A percentile compares a stretch with the other conserved stretches of the same genome.
Conservation (phyloP, 2,329 filamentous ascomycete species). For the Fusarium sp. region DNA sequence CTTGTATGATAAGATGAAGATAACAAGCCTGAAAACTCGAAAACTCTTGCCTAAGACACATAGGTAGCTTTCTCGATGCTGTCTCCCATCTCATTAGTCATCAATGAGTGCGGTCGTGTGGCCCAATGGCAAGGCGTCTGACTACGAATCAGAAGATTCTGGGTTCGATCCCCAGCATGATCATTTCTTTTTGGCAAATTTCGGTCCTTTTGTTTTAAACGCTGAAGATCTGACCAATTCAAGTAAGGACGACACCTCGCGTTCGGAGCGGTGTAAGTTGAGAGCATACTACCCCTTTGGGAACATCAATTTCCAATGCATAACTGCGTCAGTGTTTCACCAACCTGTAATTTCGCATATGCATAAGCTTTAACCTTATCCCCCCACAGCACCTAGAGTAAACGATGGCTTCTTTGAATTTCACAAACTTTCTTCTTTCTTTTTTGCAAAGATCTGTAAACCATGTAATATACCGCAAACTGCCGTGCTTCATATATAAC, state of each 20-base stretch:
- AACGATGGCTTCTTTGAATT: not conserved
- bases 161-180: conserved; percentile 39
- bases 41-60: not conserved
- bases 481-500: not conserved
- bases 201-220: too few species aligned
- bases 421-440: not conserved
- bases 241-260: too few species aligned
- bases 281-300: not conserved
- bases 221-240: not conserved
- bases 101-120: conserved; percentile 26
- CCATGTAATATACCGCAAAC: not conserved
- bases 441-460: not conserved
- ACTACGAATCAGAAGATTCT: conserved; percentile 41
- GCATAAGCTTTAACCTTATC: not conserved
- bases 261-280: not conserved
- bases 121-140: conserved; percentile 39
- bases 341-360: not conserved
- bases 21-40: too few species aligned
- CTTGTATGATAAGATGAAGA: too few species aligned
- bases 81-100: not conserved
- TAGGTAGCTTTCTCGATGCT: fast-evolving
- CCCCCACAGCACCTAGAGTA: too few species aligned
- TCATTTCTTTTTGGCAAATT: conserved; percentile 9
- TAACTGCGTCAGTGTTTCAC: not conserved
- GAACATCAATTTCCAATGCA: not conserved